phyloP scores from a whole-genome alignment of 768 basidiomycete species.

The Rhodosporidiobolus sp. region DNA sequence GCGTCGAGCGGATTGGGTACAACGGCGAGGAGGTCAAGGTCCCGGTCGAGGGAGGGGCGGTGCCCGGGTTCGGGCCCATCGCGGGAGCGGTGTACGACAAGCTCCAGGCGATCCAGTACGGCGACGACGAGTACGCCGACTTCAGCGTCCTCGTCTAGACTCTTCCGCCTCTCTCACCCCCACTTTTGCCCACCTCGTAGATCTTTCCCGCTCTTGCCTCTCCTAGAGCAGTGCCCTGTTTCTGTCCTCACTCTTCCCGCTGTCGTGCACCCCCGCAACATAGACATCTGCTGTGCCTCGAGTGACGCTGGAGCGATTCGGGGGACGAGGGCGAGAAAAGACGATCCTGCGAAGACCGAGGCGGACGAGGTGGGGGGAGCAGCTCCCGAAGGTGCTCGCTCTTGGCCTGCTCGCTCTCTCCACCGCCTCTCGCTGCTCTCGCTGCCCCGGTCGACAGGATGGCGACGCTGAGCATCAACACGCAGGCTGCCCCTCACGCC shows the following conservation, averaged over 20 bases:
- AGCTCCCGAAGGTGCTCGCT: too few relatives aligned
- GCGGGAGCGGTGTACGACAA: constrained; percentile 13
- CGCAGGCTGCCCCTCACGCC: not conserved
- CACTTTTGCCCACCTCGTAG: too few relatives aligned
- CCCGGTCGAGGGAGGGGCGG: constrained; percentile 16
- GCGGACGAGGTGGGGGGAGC: too few relatives aligned
- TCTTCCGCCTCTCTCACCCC: too few relatives aligned
- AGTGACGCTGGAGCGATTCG: too few relatives aligned
- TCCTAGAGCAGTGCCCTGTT: not conserved
- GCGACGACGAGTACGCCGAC: not conserved
- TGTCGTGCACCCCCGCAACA: not conserved
- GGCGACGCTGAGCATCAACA: constrained; percentile 11
- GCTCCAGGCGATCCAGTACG: constrained; percentile 32
- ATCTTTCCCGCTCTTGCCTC: too few relatives aligned
- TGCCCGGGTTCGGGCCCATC: constrained; percentile 22
- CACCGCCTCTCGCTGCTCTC: not conserved
- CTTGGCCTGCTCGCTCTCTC: too few relatives aligned
- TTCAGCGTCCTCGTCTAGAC: constrained; percentile 11
- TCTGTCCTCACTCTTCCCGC: not conserved
- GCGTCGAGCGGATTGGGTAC: constrained; percentile 71
- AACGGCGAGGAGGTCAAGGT: constrained; percentile 57
- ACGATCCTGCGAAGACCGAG: too few relatives aligned
- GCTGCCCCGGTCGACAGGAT: not conserved
- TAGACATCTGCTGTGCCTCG: too few relatives aligned
- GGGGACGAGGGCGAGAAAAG: too few relatives aligned